These are phyloP conservation scores for Juncus inflexus DNA, from an alignment of 176 grass and related monocot genomes.

Conservation along the genomic window DNA sequence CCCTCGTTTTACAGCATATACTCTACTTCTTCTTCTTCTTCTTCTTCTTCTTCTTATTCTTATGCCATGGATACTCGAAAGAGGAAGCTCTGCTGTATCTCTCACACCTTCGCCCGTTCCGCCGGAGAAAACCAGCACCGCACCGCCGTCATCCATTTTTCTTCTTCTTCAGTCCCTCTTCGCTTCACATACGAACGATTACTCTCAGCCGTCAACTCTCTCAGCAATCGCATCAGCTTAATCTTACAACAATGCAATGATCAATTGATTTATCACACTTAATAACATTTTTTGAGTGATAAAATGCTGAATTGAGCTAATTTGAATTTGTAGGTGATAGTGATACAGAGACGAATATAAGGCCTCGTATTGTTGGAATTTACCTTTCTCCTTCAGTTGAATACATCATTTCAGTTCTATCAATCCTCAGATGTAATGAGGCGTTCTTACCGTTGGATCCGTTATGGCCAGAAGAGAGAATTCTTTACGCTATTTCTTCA, in stretches of 20 bases:
- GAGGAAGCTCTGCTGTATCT: conserved; percentile 56
- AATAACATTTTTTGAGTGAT: not conserved
- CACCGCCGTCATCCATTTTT: conserved; percentile 38
- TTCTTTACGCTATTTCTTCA: conserved; percentile 38
- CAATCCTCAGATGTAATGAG: conserved; percentile 59
- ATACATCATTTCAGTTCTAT: conserved; percentile 55
- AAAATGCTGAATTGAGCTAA: not conserved
- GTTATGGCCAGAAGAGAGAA: conserved; percentile 61
- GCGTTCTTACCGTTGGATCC: conserved; percentile 87
- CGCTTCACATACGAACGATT: conserved; percentile 46
- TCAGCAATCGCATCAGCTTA: conserved; percentile 39
- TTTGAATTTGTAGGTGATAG: conserved; percentile 26
- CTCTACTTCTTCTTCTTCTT: not conserved
- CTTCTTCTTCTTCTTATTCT: not conserved
- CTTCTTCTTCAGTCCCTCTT: conserved; percentile 17
- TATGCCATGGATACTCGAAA: not conserved
- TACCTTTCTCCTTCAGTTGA: conserved; percentile 56
- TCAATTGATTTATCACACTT: not conserved
- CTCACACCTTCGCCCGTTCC: conserved; percentile 54
- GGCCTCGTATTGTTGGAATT: conserved; percentile 48
- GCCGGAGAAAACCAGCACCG: conserved; percentile 19
- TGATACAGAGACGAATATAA: not conserved
- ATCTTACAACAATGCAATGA: conserved; percentile 23
- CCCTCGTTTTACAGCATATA: not conserved
- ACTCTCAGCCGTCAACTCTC: conserved; percentile 34